These are phyloP conservation scores for Penicillium vulpinum DNA, from an alignment of 2,329 filamentous ascomycete genomes.

Conservation along the genomic window DNA sequence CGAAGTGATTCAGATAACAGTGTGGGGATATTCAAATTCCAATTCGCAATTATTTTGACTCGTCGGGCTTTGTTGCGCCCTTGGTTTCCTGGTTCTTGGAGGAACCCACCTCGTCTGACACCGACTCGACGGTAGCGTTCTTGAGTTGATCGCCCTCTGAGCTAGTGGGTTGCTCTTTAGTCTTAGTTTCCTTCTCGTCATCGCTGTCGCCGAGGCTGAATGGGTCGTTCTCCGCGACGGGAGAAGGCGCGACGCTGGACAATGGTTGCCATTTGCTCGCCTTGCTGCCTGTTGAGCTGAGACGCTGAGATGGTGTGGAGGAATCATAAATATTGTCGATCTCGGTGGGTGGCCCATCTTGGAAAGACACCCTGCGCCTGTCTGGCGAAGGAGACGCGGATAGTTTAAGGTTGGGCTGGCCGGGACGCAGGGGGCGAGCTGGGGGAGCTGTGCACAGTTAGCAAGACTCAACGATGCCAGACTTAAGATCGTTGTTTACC, in stretches of 20 bases:
- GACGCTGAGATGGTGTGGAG: conserved; percentile 58
- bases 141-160: conserved; percentile 62
- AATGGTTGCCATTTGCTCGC: conserved; percentile 97
- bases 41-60: conserved; percentile 27
- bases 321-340: conserved; percentile 72
- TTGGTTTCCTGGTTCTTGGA: conserved; percentile 26
- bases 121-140: conserved; percentile 59
- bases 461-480: not conserved
- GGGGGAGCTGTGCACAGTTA: conserved; percentile 52
- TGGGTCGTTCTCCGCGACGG: conserved; percentile 87
- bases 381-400: conserved; percentile 59
- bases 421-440: conserved; percentile 63
- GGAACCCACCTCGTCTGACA: conserved; percentile 42
- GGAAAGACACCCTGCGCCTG: conserved; percentile 57
- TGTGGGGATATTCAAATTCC: conserved; percentile 1
- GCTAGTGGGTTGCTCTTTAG: conserved; percentile 56
- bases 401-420: conserved; percentile 74
- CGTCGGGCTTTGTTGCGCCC: conserved; percentile 24
- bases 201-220: conserved; percentile 96
- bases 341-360: conserved; percentile 70
- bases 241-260: conserved; percentile 78
- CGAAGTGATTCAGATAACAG: not conserved
- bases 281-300: conserved; percentile 57
- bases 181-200: conserved; percentile 79
- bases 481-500: conserved; percentile 35